A percentile compares a stretch with the other conserved stretches of the same genome.
Conservation (phyloP, 192 early-diverging fungal genomes). For the Umbelopsis isabellina region DNA sequence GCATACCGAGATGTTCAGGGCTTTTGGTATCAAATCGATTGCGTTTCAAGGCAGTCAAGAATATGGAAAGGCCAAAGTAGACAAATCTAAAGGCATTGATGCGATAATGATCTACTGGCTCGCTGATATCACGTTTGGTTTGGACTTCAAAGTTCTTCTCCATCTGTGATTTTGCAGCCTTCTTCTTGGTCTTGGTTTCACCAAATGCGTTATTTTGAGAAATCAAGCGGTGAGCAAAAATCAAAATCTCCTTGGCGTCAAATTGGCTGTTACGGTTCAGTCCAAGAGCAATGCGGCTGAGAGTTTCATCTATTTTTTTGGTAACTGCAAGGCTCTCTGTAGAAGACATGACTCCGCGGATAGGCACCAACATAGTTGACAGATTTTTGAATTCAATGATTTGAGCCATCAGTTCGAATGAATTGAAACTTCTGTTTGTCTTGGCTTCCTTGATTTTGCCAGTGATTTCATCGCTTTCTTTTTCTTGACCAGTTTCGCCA, state of each 20-base stretch:
- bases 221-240: conserved; percentile 86
- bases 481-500: conserved; percentile 86
- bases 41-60: conserved; percentile 69
- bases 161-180: conserved; percentile 55
- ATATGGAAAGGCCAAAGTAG: conserved; percentile 88
- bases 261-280: conserved; percentile 77
- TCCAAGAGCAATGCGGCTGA: conserved; percentile 76
- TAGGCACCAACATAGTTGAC: conserved; percentile 73
- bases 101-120: conserved; percentile 76
- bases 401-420: conserved; percentile 83
- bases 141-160: conserved; percentile 77
- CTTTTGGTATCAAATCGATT: conserved; percentile 61
- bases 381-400: conserved; percentile 71
- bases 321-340: conserved; percentile 79
- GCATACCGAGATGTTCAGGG: conserved; percentile 63
- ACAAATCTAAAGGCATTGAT: conserved; percentile 92
- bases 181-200: conserved; percentile 59
- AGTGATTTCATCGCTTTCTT: conserved; percentile 87
- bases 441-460: conserved; percentile 92
- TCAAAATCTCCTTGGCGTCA: conserved; percentile 65
- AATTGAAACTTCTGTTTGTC: conserved; percentile 80
- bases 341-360: conserved; percentile 86
- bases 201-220: conserved; percentile 83
- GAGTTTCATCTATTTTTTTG: conserved; percentile 77
- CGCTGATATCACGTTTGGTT: conserved; percentile 62